Evolutionary conservation across 2,329 filamentous ascomycete species (phyloP).

Genomic region (Aspergillus fumigatus): DNA sequence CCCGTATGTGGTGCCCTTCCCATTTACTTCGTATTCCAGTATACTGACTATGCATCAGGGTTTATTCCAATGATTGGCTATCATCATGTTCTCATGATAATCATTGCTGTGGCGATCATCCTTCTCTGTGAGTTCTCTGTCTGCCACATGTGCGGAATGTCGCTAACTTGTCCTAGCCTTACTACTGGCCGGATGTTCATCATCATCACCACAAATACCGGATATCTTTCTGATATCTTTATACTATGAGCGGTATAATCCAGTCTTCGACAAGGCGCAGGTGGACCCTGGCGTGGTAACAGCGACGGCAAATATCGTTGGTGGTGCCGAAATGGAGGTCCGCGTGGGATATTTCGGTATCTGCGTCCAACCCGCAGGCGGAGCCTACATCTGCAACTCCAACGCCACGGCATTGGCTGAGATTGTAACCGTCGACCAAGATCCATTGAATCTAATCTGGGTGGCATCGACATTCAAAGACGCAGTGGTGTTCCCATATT

Average conservation of each 20-base stretch:
- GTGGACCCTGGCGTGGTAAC: slow-evolving; percentile 83
- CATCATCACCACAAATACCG: slow-evolving; percentile 89
- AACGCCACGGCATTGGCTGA: slow-evolving; percentile 92
- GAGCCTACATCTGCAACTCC: slow-evolving; percentile 91
- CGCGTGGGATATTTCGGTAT: slow-evolving; percentile 98
- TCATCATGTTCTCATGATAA: slow-evolving; percentile 92
- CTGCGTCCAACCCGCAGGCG: slow-evolving; percentile 86
- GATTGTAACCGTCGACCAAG: slow-evolving; percentile 83
- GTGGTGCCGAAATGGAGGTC: slow-evolving; percentile 75
- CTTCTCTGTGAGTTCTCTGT: slow-evolving; percentile 69
- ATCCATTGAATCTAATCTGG: slow-evolving; percentile 96
- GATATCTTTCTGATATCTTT: slow-evolving; percentile 97
- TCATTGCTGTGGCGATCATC: slow-evolving; percentile 91
- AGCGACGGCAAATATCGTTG: slow-evolving; percentile 86
- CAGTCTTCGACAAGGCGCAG: slow-evolving; percentile 77
- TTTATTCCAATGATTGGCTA: slow-evolving; percentile 61
- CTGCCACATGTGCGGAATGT: slow-evolving; percentile 8
- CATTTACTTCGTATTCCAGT: background rate
- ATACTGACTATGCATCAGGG: slow-evolving; percentile 33
- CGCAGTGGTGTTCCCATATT: slow-evolving; percentile 95
- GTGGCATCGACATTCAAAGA: slow-evolving; percentile 96
- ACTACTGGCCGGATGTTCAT: slow-evolving; percentile 90
- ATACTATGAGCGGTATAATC: slow-evolving; percentile 86
- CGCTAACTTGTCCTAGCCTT: slow-evolving; percentile 58
- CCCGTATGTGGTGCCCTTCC: slow-evolving; percentile 27